Evolutionary conservation across 1,284 basidiomycete species (phyloP), one percentile per base, ranked within the genome.

Genomic region (Ceratobasidium papillatum): DNA sequence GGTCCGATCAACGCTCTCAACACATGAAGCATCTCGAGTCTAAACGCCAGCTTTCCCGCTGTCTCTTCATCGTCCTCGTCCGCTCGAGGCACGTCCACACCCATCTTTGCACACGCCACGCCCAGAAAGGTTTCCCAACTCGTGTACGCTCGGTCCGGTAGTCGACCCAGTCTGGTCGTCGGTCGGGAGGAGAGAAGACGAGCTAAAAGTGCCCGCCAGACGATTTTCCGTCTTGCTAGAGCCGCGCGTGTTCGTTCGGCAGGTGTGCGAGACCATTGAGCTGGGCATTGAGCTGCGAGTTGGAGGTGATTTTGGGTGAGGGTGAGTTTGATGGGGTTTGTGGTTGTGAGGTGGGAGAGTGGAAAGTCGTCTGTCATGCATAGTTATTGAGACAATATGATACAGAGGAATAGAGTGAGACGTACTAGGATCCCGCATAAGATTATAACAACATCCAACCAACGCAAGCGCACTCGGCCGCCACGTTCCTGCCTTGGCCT

Each of bases 1-100:
- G 84, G 83, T 0, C 85, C 85, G 14, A 84, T 63, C 12, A 84
- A 74, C 75, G 83, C 84, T 32, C 84, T 80, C 58, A 86, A 74
- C 0, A 82, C 79, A 61, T 86, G 84, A 34, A 86, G 80, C 27
- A 83, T 78, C 74, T 82, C 82, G 0, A 85, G 65, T 27, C 80
- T 79, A 43, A 80, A 79, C 75, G 81, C 80, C 25, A 80, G 30
- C 63, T 3, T n/a, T 49, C 34, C 38, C 68, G n/a, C 41, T 45
- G n/a, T 32, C 2, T 27, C 51, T 54, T 76, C 68, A 38, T 36
- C 64, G 19, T 54, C 65, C 2, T 68, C 22, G 58, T 80, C 75
- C 27, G 74, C 65, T 34, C 65, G 66, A 9, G 25, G 51, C 22
- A 56, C 12, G 14, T 71, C 75, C 3, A 79, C 43, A 0, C 76